Conservation (phyloP, 192 early-diverging fungal genomes). For the Rhizophagus sp. region DNA sequence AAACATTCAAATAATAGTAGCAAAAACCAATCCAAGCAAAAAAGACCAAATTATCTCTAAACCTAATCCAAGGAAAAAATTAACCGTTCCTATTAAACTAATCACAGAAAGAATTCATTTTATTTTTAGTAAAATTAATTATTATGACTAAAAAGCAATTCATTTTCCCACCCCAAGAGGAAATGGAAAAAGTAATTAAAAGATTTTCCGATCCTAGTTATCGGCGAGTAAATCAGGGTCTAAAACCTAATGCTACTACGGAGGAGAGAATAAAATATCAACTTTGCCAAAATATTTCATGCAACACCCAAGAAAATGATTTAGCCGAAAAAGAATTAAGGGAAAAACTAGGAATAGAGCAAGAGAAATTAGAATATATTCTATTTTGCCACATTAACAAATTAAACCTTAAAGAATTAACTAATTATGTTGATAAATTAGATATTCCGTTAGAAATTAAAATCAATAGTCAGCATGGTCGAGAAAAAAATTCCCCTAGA, state of each 20-base stretch:
- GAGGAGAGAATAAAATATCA: not conserved
- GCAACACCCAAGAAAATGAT: not conserved
- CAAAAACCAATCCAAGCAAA: too few species aligned
- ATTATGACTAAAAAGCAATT: constrained; percentile 2
- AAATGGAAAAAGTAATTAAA: constrained; percentile 22
- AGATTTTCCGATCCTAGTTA: not conserved
- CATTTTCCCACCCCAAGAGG: not conserved
- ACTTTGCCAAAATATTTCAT: not conserved
- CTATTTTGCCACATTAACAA: not conserved
- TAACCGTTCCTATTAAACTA: too few species aligned
- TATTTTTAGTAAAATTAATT: too few species aligned
- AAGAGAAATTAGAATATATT: constrained; percentile 8
- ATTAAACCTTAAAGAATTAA: not conserved
- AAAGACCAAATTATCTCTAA: too few species aligned
- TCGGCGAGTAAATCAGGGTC: not conserved
- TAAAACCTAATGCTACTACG: not conserved
- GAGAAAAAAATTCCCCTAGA: not conserved
- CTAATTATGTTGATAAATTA: constrained; percentile 1
- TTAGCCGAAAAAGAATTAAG: not conserved
- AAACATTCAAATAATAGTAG: too few species aligned
- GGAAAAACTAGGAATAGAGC: not conserved
- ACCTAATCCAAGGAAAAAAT: too few species aligned
- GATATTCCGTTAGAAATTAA: not conserved
- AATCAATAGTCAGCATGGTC: not conserved
- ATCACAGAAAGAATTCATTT: too few species aligned